Base-by-base conservation (phyloP, 106 monocot species). In the Dioscorea zingiberensis region DNA sequence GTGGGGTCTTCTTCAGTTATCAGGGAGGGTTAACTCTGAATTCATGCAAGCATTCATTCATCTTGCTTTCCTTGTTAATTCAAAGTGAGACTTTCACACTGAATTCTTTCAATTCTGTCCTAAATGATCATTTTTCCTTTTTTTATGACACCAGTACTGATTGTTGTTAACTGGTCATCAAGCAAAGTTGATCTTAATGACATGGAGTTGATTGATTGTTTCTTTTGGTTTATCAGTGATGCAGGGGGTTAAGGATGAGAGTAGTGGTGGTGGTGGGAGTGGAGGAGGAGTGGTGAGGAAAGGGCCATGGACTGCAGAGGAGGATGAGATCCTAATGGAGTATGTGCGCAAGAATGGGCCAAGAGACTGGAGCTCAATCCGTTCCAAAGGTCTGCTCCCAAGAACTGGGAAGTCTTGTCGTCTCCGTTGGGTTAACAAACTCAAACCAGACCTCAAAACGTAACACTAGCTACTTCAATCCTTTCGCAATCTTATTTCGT, bases 361-460 rank as follows among this genome's bases (percentile, higher is more conserved):
- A 13, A 63, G 80, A 8, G 84, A 90, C 38, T 94, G 94, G 94
- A 94, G 86, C 90, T 94, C 82, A 87, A 87, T 90, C 80, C 90
- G 82, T 73, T 87, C 90, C 82, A 85, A 90, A 68, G 84, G 87
- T 62, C 67, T 87, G 21, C 80, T 90, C 17, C 84, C 80, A n/a
- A 65, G 90, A n/a, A 84, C 86, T 51, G 94, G 94, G 61, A 94
- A 94, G 73, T 87, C 94, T 58, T 94, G 94, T 69, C 87, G 90
- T 55, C 90, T 94, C 62, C 85, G 94, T 2, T 94, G 90, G 87
- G 87, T 90, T 61, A 94, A 94, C 71, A 94, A 90, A 69, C 94
- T 94, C 60, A 76, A 76, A 60, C 94, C 94, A 19, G 66, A 83
- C 65, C 48, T 94, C 55, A 90, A 94, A 62, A 78, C 80, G 94